Evolutionary conservation across 75 land plant species (phyloP), one percentile per base, ranked within the genome.

Genomic region (Pinus albicaulis): DNA sequence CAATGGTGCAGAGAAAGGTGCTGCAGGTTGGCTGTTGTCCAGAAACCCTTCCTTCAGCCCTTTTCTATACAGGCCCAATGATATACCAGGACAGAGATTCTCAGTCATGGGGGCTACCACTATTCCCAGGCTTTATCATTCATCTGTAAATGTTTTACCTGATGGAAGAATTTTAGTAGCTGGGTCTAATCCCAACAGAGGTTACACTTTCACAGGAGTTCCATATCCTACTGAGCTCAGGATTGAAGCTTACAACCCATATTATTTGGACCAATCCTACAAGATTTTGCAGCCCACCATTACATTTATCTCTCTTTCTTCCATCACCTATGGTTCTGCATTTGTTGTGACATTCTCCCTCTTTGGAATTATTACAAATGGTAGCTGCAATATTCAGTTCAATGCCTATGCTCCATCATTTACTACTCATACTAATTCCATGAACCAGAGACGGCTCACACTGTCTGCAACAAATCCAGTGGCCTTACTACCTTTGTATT

Each of bases 401-500:
- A 60, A 52, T 19, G 59, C 72, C 1, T 89, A 86, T 63, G 79
- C 83, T 24, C 91, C 93, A 4, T 80, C 93, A 7, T 91, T 86
- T 71, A 69, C 83, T 4, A 89, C 94, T n/a, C 94, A 92, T 57
- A 76, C 94, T 0, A 36, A 77, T 20, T 79, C 89, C 10, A 89
- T 89, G 87, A 86, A 86, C 36, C 94, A 92, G 75, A 83, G 91
- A 80, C 74, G 84, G 85, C 75, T 92, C 57, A 66, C 36, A 34
- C 76, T 89, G 68, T 63, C 66, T 31, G 34, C 36, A 63, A 63
- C 66, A 7, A 63, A 28, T 63, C 66, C 66, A 63, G 16, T 63
- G 31, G 26, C 31, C 16, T 28, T 63, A 26, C 28, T 28, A 2
- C 15, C 31, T 17, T 5, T 24, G 3, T 63, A 63, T 63, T 84